Evolutionary conservation across 2,329 filamentous ascomycete genomes (phyloP).

Genomic region (Penicillium palitans): DNA sequence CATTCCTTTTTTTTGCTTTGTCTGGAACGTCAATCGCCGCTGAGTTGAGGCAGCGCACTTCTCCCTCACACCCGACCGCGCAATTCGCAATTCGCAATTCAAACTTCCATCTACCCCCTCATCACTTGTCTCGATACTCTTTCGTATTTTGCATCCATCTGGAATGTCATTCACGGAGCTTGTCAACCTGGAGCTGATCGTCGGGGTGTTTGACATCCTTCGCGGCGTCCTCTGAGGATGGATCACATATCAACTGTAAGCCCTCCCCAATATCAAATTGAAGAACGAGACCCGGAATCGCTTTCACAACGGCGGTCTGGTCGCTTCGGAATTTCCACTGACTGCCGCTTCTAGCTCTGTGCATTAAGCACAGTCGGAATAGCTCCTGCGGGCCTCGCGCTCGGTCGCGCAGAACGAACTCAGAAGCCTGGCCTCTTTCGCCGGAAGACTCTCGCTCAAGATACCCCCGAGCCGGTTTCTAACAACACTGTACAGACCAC

Average conservation of each 20-base stretch:
- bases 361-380: conserved; percentile 63
- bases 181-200: conserved; percentile 36
- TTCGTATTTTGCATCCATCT: conserved; percentile 29
- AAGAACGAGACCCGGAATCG: not conserved
- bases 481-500: conserved; percentile 15
- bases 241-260: conserved; percentile 46
- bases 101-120: conserved; percentile 8
- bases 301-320: not conserved
- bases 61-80: conserved; percentile 6
- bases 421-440: conserved; percentile 32
- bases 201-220: conserved; percentile 34
- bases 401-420: conserved; percentile 53
- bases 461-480: conserved; percentile 20
- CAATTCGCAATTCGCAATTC: conserved; percentile 6
- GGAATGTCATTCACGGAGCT: conserved; percentile 35
- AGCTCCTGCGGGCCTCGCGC: conserved; percentile 59
- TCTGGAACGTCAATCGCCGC: conserved; percentile 2
- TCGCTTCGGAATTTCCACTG: conserved; percentile 5
- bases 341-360: conserved; percentile 53
- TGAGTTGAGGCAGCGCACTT: conserved; percentile 7
- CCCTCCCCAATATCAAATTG: not conserved
- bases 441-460: conserved; percentile 29
- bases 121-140: conserved; percentile 15
- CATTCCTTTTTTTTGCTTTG: conserved; percentile 4
- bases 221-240: conserved; percentile 36